Conservation (phyloP, 345 rosid genomes). For the Lagerstroemia speciosa region DNA sequence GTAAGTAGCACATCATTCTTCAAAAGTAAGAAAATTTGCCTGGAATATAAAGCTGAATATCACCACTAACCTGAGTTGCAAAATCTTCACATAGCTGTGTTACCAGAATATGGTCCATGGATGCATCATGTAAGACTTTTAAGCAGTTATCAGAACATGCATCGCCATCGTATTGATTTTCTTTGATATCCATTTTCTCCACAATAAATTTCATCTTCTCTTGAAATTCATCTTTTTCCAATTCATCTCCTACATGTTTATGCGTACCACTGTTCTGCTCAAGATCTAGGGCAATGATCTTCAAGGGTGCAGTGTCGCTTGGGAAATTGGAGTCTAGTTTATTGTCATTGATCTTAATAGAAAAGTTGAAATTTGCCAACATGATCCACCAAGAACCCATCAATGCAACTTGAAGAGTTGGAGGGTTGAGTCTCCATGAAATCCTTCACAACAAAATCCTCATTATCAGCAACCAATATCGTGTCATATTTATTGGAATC, state of each 20-base stretch:
- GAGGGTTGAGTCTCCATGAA: conserved; percentile 16
- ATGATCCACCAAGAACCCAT: conserved; percentile 37
- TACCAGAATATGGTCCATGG: conserved; percentile 16
- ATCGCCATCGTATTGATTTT: conserved; percentile 9
- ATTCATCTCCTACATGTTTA: neutral
- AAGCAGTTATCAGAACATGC: conserved; percentile 12
- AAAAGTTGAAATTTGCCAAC: conserved; percentile 22
- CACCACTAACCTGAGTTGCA: conserved; percentile 24
- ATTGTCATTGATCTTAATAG: conserved; percentile 7
- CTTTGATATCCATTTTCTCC: conserved; percentile 7
- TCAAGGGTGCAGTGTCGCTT: conserved; percentile 9
- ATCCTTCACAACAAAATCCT: conserved; percentile 13
- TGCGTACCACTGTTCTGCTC: conserved; percentile 8
- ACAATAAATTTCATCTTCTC: conserved; percentile 12
- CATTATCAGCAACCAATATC: neutral
- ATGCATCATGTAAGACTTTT: conserved; percentile 14
- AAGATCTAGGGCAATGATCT: conserved; percentile 7
- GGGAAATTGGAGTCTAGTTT: conserved; percentile 9
- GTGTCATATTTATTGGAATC: neutral
- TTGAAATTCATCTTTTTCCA: conserved; percentile 12
- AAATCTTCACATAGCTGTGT: conserved; percentile 15
- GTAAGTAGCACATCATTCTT: neutral
- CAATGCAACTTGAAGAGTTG: conserved; percentile 28
- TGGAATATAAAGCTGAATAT: neutral
- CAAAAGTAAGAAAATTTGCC: neutral